Evolutionary conservation across 352 stramenopile species (phyloP), one percentile per base, ranked within the genome.

Genomic region (Phytophthora parvispora): DNA sequence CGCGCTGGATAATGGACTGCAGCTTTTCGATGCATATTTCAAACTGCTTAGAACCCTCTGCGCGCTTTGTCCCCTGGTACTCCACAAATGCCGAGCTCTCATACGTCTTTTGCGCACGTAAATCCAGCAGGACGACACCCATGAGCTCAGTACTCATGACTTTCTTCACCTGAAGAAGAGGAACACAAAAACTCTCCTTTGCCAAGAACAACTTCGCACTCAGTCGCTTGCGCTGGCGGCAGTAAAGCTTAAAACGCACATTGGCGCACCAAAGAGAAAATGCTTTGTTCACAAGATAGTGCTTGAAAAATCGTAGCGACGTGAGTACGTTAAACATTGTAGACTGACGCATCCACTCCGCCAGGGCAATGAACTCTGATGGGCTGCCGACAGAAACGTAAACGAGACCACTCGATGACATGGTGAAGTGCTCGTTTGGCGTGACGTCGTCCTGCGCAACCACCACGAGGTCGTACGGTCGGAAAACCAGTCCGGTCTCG

Each of bases 291-390:
- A 97, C 86, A 8, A 99, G 74, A 62, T 98, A 99, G 57, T 98
- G 80, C 76, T 97, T 98, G 78, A 98, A 99, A 66, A 98, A 99
- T 1, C 86, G 85, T 15, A 99, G 90, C 25, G 87, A 97, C 32
- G 89, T 94, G n/a, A 99, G 83, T 27, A 99, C 92, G 60, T 98
- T 98, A 54, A 99, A 99, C 53, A 98, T 89, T 20, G 93, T 98
- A 1, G 87, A 96, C 66, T 98, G 89, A 5, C 95, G 86, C 90
- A 99, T 98, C 95, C 95, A 99, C 64, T 98, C 95, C 5, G 91
- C 84, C 6, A 99, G 81, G 13, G 96, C 85, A 31, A 98, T 93
- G 48, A 98, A 98, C 72, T 99, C 96, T 7, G 91, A 97, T 9
- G 93, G 89, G 59, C 84, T 88, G 1, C 89, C 84, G 2, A 77